Percentiles rank a stretch among this genome's conserved stretches.
These are phyloP conservation scores for Amanita polypyramis DNA, from an alignment of 768 basidiomycete species.

Conservation along the genomic window DNA sequence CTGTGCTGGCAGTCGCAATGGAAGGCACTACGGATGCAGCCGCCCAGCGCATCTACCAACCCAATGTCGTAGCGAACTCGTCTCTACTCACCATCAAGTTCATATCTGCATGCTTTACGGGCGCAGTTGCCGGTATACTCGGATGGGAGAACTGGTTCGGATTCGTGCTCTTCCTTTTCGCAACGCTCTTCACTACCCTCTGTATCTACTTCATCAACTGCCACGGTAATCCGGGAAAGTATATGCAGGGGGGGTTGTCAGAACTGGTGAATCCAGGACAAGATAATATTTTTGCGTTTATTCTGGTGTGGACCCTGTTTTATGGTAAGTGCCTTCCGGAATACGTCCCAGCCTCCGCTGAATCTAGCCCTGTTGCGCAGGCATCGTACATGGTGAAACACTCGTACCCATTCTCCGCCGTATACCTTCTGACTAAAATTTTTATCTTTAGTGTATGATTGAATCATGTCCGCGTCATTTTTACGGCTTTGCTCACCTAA, in stretches of 20 bases:
- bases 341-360: not conserved
- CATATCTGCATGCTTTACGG: conserved; percentile 74
- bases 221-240: conserved; percentile 50
- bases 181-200: conserved; percentile 58
- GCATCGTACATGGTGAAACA: conserved; percentile 39
- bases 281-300: conserved; percentile 85
- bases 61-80: conserved; percentile 58
- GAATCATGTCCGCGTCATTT: not conserved
- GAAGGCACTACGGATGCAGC: conserved; percentile 38
- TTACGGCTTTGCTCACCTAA: too few relatives aligned
- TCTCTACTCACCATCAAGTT: conserved; percentile 64
- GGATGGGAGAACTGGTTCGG: conserved; percentile 81
- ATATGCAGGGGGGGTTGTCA: conserved; percentile 48
- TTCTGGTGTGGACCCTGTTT: conserved; percentile 90
- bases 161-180: conserved; percentile 64
- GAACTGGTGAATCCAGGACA: conserved; percentile 78
- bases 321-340: conserved; percentile 50
- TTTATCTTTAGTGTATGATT: conserved; percentile 15
- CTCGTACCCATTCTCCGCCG: not conserved
- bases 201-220: conserved; percentile 66
- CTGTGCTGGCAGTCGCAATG: conserved; percentile 31
- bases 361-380: conserved; percentile 14
- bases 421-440: conserved; percentile 1
- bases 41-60: conserved; percentile 52
- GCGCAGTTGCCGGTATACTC: conserved; percentile 80